A percentile compares a stretch with the other conserved stretches of the same genome.
These are phyloP conservation scores for Rhynchosporium agropyri DNA, from an alignment of 2,329 filamentous ascomycete species.

Conservation along the genomic window DNA sequence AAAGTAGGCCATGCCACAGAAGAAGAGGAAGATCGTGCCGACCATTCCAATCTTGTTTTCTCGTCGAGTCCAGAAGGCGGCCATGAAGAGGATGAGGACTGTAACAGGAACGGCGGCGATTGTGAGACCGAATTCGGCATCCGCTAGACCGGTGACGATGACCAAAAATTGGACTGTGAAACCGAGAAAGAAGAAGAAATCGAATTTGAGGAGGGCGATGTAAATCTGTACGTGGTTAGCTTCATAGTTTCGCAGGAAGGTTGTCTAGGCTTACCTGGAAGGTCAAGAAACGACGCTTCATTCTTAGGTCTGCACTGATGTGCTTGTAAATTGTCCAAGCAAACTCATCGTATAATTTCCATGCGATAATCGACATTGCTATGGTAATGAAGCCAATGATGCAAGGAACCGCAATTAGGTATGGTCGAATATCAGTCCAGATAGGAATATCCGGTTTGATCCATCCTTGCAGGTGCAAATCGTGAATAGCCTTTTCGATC, in stretches of 20 bases:
- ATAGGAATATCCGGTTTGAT: constrained; percentile 49
- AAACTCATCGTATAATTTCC: constrained; percentile 98
- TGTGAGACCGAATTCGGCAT: constrained; percentile 82
- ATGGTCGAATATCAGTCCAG: constrained; percentile 72
- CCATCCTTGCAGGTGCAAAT: constrained; percentile 54
- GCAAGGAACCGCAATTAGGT: constrained; percentile 81
- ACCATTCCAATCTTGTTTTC: constrained; percentile 82
- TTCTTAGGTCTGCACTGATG: constrained; percentile 93
- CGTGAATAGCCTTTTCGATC: constrained; percentile 71
- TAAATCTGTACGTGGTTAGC: constrained; percentile 71
- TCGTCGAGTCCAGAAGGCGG: constrained; percentile 80
- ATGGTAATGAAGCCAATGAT: constrained; percentile 78
- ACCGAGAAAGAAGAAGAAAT: constrained; percentile 99
- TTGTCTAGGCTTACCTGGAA: constrained; percentile 73
- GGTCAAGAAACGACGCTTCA: constrained; percentile 95
- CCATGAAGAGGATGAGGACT: constrained; percentile 81
- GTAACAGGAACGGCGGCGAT: constrained; percentile 89
- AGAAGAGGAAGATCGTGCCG: constrained; percentile 78
- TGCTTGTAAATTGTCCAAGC: constrained; percentile 99
- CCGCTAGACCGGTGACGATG: constrained; percentile 71
- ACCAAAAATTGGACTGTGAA: constrained; percentile 98
- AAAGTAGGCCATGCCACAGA: constrained; percentile 91
- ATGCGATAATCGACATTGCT: constrained; percentile 75
- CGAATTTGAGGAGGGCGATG: constrained; percentile 96
- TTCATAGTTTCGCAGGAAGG: background rate